These are phyloP conservation scores for Cladobotryum mycophilum DNA, from an alignment of 2,329 filamentous ascomycete species.

Conservation along the genomic window DNA sequence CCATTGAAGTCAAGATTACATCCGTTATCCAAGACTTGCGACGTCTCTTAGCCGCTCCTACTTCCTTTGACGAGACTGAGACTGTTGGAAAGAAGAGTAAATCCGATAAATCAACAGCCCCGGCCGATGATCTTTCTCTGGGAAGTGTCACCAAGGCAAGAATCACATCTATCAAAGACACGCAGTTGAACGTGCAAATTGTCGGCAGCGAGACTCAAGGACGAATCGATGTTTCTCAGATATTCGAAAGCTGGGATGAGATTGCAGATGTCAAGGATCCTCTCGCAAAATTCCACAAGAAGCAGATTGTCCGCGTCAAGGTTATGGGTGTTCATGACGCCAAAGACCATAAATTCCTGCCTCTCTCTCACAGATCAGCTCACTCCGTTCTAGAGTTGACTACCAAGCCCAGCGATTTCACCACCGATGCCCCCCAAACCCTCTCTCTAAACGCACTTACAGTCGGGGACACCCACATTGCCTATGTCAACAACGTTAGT, in stretches of 20 bases:
- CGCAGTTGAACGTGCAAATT: conserved; percentile 85
- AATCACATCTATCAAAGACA: conserved; percentile 79
- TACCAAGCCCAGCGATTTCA: conserved; percentile 63
- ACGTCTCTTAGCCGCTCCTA: conserved; percentile 56
- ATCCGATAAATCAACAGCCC: conserved; percentile 22
- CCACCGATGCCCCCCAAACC: conserved; percentile 37
- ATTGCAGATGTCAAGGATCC: conserved; percentile 79
- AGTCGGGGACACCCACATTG: conserved; percentile 65
- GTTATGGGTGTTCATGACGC: conserved; percentile 86
- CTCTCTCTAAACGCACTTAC: conserved; percentile 68
- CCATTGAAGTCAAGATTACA: conserved; percentile 64
- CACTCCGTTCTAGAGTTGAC: conserved; percentile 86
- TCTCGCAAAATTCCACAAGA: conserved; percentile 62
- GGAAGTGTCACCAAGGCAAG: conserved; percentile 71
- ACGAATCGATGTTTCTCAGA: conserved; percentile 85
- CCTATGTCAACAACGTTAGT: conserved; percentile 85
- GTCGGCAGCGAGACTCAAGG: conserved; percentile 70
- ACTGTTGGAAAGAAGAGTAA: conserved; percentile 33
- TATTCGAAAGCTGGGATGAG: conserved; percentile 83
- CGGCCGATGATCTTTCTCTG: conserved; percentile 65
- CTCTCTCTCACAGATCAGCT: conserved; percentile 76
- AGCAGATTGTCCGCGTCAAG: conserved; percentile 66
- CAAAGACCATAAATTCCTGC: conserved; percentile 82
- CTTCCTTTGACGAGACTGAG: conserved; percentile 39
- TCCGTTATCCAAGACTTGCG: conserved; percentile 64